Base-by-base conservation (phyloP, 2,329 filamentous ascomycete genomes). In the Zelopaecilomyces penicillatus region DNA sequence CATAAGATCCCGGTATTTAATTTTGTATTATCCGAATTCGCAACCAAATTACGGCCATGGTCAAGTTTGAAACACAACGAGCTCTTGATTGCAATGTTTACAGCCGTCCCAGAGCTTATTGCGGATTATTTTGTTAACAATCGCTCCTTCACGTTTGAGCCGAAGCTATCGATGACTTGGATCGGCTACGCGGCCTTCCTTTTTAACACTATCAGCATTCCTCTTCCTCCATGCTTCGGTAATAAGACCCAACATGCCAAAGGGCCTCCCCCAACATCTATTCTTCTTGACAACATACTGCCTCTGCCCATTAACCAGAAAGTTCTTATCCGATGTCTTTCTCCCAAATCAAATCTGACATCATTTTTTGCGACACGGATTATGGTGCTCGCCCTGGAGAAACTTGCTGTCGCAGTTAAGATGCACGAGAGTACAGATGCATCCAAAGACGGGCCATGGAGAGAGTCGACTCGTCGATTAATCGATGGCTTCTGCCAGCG, bases 151-250 rank as follows among this genome's bases (percentile, higher is more conserved):
- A 80, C 83, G 0, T 88, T 95, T 50, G 90, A 97, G 36, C 90
- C 93, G 0, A 97, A 95, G 59, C 74, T 94, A 5, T 93, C 89
- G 3, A 83, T 89, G 37, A 93, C 89, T 0, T 98, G 93, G 93
- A 86, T 97, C 53, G 90, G 91, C 36, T 95, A 94, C 60, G 88
- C 89, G 0, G 82, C 89, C 0, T 87, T 97, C 50, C 67, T 98
- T 5, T 95, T 94, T 63, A 85, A 85, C 49, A 80, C 83, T 1
- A 80, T 96, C 38, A 77, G 83, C 46, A 69, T 94, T 32, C 80
- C 83, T 1, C 70, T 95, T 2, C 90, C 90, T 2, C 60, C 69
- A 28, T 77, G 76, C 48, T 87, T 91, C 57, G 88, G 88, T 9
- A 78, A 82, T 53, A 71, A 71, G 35, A 73, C 76, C 9, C 72